Percentiles rank a stretch among this genome's conserved stretches.
Conservation (phyloP, 2,329 filamentous ascomycete genomes). For the Monosporascus sp. region DNA sequence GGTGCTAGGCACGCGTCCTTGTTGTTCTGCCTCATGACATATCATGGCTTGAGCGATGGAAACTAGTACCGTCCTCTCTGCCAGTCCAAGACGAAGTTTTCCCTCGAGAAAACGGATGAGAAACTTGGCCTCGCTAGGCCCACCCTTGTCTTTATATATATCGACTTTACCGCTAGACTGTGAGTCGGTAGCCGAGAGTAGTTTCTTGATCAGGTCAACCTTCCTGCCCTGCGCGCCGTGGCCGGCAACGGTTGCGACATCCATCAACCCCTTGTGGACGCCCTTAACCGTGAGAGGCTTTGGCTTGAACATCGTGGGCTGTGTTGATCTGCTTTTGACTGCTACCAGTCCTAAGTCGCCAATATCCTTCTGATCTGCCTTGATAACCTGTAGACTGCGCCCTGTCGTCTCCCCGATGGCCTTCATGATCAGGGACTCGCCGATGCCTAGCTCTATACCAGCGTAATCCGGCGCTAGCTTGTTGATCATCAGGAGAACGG, state of each 20-base stretch:
- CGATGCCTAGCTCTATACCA: constrained; percentile 95
- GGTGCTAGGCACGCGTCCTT: constrained; percentile 65
- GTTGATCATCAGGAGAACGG: constrained; percentile 93
- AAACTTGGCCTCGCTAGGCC: constrained; percentile 90
- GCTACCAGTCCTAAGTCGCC: constrained; percentile 92
- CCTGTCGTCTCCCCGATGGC: constrained; percentile 93
- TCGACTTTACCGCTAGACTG: constrained; percentile 72
- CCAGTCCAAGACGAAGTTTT: constrained; percentile 84
- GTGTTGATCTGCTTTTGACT: constrained; percentile 89
- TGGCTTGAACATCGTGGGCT: constrained; percentile 97
- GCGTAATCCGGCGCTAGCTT: constrained; percentile 96
- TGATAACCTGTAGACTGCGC: constrained; percentile 81
- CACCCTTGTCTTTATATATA: constrained; percentile 87
- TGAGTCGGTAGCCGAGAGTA: constrained; percentile 84
- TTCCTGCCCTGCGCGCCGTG: constrained; percentile 86
- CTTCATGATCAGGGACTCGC: constrained; percentile 98
- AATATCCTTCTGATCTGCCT: constrained; percentile 92
- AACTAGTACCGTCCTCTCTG: constrained; percentile 87
- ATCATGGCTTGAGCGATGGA: constrained; percentile 86
- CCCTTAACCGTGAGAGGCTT: constrained; percentile 81
- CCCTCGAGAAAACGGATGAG: constrained; percentile 91
- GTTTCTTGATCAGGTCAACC: constrained; percentile 91
- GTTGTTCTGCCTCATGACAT: constrained; percentile 69
- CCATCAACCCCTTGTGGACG: constrained; percentile 82
- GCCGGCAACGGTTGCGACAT: constrained; percentile 80